Evolutionary conservation across 805 yeast genomes (phyloP).

Genomic region (Pichia phayaonensis): DNA sequence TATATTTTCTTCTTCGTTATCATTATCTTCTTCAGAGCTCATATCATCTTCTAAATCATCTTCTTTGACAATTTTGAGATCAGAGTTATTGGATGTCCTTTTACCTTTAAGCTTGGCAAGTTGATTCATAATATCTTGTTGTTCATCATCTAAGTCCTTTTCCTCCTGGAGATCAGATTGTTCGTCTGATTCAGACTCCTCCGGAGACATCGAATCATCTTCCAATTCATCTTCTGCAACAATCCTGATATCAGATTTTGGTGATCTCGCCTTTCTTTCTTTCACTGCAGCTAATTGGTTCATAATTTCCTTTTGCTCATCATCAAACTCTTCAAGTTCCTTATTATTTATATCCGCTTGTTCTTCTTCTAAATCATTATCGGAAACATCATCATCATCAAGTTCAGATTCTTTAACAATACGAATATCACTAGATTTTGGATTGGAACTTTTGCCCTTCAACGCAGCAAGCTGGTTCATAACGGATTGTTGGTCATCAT

Average conservation of each 20-base stretch:
- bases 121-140: slow-evolving; percentile 21
- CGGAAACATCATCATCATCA: not conserved
- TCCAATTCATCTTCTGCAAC: slow-evolving; percentile 23
- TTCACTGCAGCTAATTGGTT: slow-evolving; percentile 34
- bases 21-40: slow-evolving; percentile 10
- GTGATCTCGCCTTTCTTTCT: slow-evolving; percentile 16
- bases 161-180: slow-evolving; percentile 13
- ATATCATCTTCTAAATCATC: slow-evolving; percentile 17
- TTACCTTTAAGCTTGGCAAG: slow-evolving; percentile 20
- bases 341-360: not conserved
- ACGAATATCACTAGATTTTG: not conserved
- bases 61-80: slow-evolving; percentile 26
- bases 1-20: slow-evolving; percentile 17
- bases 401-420: not conserved
- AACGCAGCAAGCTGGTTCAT: not conserved
- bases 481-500: not conserved
- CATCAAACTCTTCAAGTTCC: not conserved
- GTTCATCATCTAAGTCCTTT: slow-evolving; percentile 19
- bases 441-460: not conserved
- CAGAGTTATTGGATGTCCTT: slow-evolving; percentile 20
- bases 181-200: slow-evolving; percentile 12
- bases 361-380: not conserved
- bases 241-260: slow-evolving; percentile 10
- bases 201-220: slow-evolving; percentile 14
- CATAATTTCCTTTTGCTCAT: not conserved